Evolutionary conservation across 441 rosid species (phyloP), one percentile per base, ranked within the genome.

Genomic region (Theobroma grandiflorum): DNA sequence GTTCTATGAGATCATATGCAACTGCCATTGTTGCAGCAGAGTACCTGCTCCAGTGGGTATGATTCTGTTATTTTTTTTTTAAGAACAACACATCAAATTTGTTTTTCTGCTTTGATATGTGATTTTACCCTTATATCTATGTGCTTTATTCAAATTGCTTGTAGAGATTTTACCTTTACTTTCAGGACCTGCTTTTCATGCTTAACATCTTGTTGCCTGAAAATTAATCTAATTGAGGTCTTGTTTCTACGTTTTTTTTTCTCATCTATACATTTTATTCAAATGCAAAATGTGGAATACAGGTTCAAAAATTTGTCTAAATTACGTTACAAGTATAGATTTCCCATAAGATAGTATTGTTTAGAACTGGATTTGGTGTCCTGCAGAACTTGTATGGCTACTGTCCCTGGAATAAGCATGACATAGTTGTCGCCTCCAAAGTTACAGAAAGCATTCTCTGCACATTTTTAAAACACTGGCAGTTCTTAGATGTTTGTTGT

Each of bases 1-100:
- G 98, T 37, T 84, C 97, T 33, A 84, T 97, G 91, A 87, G 98
- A 88, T 82, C 99, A 58, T 95, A 90, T 86, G 93, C 92, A 53
- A 84, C 99, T 72, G 89, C 97, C 79, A 95, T 97, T 75, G 88
- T 95, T 79, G 96, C 94, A 45, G 99, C 97, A 12, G 99, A 94
- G 84, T 90, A 97, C 86, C 83, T 97, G 81, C 92, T 95, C 76
- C 90, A 78, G n/a, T 95, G 98, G 99, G 99, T 95, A 90, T 69
- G 78, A 69, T 78, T 80, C 26, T 73, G n/a, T 18, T 31, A 33
- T 64, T 22, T 74, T 70, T 14, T 53, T 59, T 26, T 42, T 35
- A 31, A 70, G 8, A 49, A 31, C 8, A 22, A 4, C 4, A 33
- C 35, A 45, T 43, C 14, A 18, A 1, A 42, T 55, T 18, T 45